Conservation (phyloP, 2,329 filamentous ascomycete species). For the Fusarium praegraminearum region DNA sequence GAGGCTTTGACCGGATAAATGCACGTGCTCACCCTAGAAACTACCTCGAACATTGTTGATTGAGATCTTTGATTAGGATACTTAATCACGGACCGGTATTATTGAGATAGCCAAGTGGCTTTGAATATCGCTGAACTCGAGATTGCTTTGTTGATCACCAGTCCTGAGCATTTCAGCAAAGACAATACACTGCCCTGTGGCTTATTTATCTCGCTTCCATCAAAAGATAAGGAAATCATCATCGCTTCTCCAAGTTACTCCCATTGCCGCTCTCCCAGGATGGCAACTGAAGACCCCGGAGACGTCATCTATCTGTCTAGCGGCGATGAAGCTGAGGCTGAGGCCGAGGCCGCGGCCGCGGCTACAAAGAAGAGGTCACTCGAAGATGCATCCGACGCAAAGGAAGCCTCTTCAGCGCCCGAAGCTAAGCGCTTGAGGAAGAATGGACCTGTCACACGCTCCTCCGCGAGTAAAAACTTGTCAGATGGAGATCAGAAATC, state of each 20-base stretch:
- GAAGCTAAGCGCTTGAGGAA: conserved; percentile 43
- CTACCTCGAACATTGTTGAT: conserved; percentile 30
- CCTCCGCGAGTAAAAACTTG: conserved; percentile 45
- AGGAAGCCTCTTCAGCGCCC: conserved; percentile 22
- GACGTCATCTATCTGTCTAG: conserved; percentile 46
- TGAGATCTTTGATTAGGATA: conserved; percentile 19
- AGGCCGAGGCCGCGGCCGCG: not conserved
- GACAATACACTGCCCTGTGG: not conserved
- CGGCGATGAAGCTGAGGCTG: conserved; percentile 35
- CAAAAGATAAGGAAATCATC: not conserved
- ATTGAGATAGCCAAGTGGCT: conserved; percentile 23
- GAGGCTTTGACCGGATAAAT: conserved; percentile 26
- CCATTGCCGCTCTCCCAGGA: conserved; percentile 8
- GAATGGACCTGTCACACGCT: conserved; percentile 7
- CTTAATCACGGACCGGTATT: not conserved
- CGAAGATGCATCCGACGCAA: conserved; percentile 40
- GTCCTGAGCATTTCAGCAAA: not conserved
- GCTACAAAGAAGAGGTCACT: conserved; percentile 48
- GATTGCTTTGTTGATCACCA: not conserved
- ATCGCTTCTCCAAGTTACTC: not conserved
- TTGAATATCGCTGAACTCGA: not conserved
- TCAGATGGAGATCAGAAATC: conserved; percentile 12
- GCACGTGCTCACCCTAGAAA: not conserved
- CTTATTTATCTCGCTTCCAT: not conserved
- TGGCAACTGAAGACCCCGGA: conserved; percentile 36